Evolutionary conservation across 208 protist genomes (phyloP), one percentile per base, ranked within the genome.

Genomic region (Leishmania tarentolae): DNA sequence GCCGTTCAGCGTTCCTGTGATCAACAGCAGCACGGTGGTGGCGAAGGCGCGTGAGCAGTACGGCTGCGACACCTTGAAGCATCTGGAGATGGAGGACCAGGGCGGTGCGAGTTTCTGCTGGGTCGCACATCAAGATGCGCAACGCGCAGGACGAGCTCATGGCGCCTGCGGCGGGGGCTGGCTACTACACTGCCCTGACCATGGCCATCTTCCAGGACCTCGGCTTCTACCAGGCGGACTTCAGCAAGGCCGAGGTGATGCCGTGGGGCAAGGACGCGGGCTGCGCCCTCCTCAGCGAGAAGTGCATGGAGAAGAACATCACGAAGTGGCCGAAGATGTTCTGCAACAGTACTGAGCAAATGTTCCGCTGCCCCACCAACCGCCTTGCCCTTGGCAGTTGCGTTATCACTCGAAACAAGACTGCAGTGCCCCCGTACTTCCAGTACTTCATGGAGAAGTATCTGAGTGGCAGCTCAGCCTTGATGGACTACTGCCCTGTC

Each of bases 141-240:
- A 91, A 93, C 59, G 88, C 93, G 13, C 86, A 84, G 66, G 91
- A 98, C 46, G 97, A 98, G 76, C 78, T 96, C 44, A 98, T 98
- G 95, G 76, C 90, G 28, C 86, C 81, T 21, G 76, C 79, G 3
- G 21, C n/a, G n/a, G n/a, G n/a, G n/a, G 78, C 50, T 17, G 87
- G 52, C 35, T 96, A 80, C 77, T 94, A 91, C 83, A 95, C 78
- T 24, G 85, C 81, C 9, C 75, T 99, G 11, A 98, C 97, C 19
- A 80, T 98, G 61, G 87, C 95, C 0, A 52, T 87, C 2, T 93
- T 98, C 61, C 78, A 96, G 46, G 94, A 98, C 80, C 76, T 94
- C 4, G 89, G 91, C 47, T 96, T 86, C 79, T 98, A 98, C 88
- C 63, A 76, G n/a, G 91, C 81, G 28, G 83, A 91, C 82, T 96